A percentile compares a stretch with the other conserved stretches of the same genome.
phyloP scores from a whole-genome alignment of 2,329 filamentous ascomycete genomes.

The Fusarium duplospermum region DNA sequence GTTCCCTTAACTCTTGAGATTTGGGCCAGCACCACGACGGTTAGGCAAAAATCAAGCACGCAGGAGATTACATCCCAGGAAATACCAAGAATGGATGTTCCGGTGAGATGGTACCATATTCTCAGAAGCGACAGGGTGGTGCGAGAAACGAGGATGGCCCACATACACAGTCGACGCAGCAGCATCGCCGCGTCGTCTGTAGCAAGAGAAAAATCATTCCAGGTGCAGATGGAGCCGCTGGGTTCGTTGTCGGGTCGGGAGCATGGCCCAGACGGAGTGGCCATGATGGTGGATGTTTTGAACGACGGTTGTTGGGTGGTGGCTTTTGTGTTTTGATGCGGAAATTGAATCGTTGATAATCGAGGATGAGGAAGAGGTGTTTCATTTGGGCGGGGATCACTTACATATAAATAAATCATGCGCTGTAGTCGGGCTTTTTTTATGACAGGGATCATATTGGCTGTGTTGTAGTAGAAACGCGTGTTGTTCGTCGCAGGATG shows the following conservation, averaged over 20 bases:
- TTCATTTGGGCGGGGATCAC: not conserved
- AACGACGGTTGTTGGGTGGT: not conserved
- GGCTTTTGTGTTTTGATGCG: not conserved
- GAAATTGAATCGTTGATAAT: not conserved
- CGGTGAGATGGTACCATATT: not conserved
- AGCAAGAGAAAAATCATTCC: not conserved
- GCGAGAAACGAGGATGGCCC: not conserved
- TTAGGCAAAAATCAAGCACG: not conserved
- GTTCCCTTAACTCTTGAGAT: not conserved
- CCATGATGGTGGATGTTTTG: not conserved
- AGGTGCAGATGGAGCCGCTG: not conserved
- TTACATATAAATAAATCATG: not conserved
- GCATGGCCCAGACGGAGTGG: not conserved
- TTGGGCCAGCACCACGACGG: not conserved
- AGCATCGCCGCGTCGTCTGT: not conserved
- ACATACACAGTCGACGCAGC: not conserved
- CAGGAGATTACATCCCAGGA: not conserved
- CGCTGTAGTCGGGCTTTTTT: not conserved
- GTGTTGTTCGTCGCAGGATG: not conserved
- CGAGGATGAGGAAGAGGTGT: not conserved
- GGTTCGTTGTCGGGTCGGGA: not conserved
- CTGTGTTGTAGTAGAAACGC: not conserved
- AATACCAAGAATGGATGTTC: not conserved
- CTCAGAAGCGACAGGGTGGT: not conserved
- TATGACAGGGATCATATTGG: not conserved